Evolutionary conservation across 306 rosid genomes (phyloP), one percentile per base, ranked within the genome.

Genomic region (Pyrus communis): DNA sequence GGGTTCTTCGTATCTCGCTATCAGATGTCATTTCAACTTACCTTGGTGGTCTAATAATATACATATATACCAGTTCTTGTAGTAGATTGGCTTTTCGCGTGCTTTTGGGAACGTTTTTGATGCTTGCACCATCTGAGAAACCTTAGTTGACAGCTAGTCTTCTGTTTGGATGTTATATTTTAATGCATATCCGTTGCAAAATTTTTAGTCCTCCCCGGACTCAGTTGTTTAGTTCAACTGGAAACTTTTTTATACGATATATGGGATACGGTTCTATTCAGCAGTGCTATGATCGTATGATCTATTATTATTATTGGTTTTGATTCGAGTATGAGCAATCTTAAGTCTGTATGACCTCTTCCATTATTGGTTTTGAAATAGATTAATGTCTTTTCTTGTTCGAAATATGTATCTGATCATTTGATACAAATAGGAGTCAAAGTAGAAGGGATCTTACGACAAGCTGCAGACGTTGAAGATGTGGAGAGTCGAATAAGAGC

Each of bases 391-490:
- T 63, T 73, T 30, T 23, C n/a, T 25, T 63, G 42, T 69, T 85
- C 51, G 43, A 57, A 59, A 22, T 70, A 73, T 75, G 70, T 62
- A 76, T 80, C 80, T 84, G 76, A 85, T 75, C 25, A 64, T 67
- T 25, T 63, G 60, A 7, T 57, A 73, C 23, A 43, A 57, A 70
- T 75, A 96, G 98, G 99, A 79, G 89, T 90, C 79, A 89, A 83
- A 30, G 88, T 87, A 42, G 99, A 96, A 91, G 99, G 99, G 68
- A 88, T 96, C 80, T 80, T 96, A 89, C 84, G 99, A 62, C 99
- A 96, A 91, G 97, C 99, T 66, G 99, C 99, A 42, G 96, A 96
- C 74, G 99, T 96, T 87, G 98, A 91, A 31, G 96, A 91, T 30
- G 99, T 96, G 84, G 96, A 96, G 86, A 83, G 71, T 71, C 92